Base-by-base conservation (phyloP, 768 basidiomycete species). In the Ramaria sp. region DNA sequence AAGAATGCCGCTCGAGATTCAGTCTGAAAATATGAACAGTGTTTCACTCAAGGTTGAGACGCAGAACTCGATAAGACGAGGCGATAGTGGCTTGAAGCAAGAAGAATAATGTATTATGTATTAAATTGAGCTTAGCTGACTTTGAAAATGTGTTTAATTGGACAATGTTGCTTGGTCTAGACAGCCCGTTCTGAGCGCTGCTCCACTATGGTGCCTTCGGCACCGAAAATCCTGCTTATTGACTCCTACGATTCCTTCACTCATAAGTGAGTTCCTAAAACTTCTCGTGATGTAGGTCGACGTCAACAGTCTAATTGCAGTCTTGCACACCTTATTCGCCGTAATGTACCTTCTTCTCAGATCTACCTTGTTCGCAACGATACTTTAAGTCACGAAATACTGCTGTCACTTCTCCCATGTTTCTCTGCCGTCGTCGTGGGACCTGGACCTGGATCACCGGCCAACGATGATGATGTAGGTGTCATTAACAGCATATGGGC, bases 161-260 rank as follows among this genome's bases (percentile, higher is more conserved):
- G n/a, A n/a, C n/a, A n/a, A n/a, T n/a, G n/a, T n/a, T n/a, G n/a
- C n/a, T n/a, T n/a, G n/a, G n/a, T n/a, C n/a, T n/a, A n/a, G n/a
- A n/a, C n/a, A n/a, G n/a, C n/a, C n/a, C 20, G 39, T 41, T n/a
- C 39, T 41, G 20, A 34, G 32, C 32, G n/a, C n/a, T n/a, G n/a
- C n/a, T n/a, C 16, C 13, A n/a, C 39, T 7, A 47, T 47, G 45
- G 45, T 30, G 22, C 28, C 28, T 15, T 16, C 25, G 16, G 16
- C 45, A 10, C 45, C 45, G 3, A 56, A 50, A 32, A 70, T 91
- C 45, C 72, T 90, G 28, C 71, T 91, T 44, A 73, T 90, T 28
- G 88, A 89, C 64, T 90, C 88, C 0, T 88, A 90, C 60, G 88
- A 90, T 66, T 89, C 88, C 1, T 91, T 90, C 67, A 86, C 88